Evolutionary conservation across 2,329 filamentous ascomycete species (phyloP), one percentile per base, ranked within the genome.

Genomic region (Aureobasidium leucospermi): DNA sequence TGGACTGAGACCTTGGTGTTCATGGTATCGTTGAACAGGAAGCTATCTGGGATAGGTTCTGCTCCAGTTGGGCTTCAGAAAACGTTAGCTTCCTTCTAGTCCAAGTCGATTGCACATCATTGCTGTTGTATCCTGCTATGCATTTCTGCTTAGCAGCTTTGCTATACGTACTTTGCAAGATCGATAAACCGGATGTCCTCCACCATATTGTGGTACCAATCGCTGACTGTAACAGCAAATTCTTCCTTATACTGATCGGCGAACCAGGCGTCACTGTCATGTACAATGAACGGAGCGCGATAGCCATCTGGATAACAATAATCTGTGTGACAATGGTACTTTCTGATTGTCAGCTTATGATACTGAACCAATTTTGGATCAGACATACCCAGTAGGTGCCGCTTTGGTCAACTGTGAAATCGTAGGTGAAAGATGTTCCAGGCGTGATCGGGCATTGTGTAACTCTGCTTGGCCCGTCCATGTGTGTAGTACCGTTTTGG

Each of bases 401-500:
- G 4, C 73, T 73, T 59, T 71, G 69, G 45, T 80, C 73, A 31
- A 81, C 79, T 0, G 82, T 83, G 68, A 90, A 90, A 15, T 81
- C 81, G 69, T 90, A 91, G 0, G 79, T 84, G 63, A 87, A 86
- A 1, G 76, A 81, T 2, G 77, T 73, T 1, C 83, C 83, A 0
- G 87, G 84, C 0, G 82, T 78, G 48, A 90, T 85, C 0, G 81
- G 79, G 62, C 85, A 88, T 68, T 89, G 87, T 0, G 82, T 86
- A 5, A 89, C 79, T 38, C 82, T 85, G 0, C 83, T 77, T 1
- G 86, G 81, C 0, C 88, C 89, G 66, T 93, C 88, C 85, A 90
- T 89, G 60, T 79, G 79, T 61, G 84, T 89, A 0, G 87, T 88
- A 10, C 86, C 87, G 64, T 89, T 89, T 68, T 90, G 87, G 67